Base-by-base conservation (phyloP, 148 eudicot species). In the Fagopyrum tataricum region DNA sequence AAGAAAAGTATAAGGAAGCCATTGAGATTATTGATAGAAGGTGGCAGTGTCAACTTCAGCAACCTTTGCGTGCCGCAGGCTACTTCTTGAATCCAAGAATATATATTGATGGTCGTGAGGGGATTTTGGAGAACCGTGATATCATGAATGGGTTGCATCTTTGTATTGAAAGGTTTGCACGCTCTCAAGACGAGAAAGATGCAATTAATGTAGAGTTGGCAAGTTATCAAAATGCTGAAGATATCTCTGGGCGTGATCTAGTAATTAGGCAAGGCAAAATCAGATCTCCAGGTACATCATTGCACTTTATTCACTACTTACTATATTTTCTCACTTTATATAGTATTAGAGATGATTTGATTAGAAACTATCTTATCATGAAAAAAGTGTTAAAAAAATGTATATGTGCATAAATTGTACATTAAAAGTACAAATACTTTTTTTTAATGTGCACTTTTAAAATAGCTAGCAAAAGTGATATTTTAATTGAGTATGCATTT, bases 11-110 rank as follows among this genome's bases (percentile, higher is more conserved):
- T 21, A 8, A 26, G 18, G 15, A 3, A 15, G 51, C 62, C 5
- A 58, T 72, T 47, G 71, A 20, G 31, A 59, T 13, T 7, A 49
- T 62, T 41, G 74, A 76, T 56, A 26, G 20, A 7, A 55, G 70
- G 6, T 78, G 77, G 53, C 18, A 78, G 18, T 76, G 74, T 56
- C 68, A 26, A 37, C 74, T 76, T 18, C 78, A 76, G 12, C 42
- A 59, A 11, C 66, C 72, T 46, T 49, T 72, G 49, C 72, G 42
- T 40, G 12, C 47, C 11, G 43, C 51, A 17, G 72, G 48, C 20
- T 44, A 70, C 26, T 70, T 10, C n/a, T 40, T 70, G 20, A 70
- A 70, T 70, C 72, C 72, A 64, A 5, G 43, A 7, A 40, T 5
- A 15, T 64, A 26, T 18, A 14, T 14, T 40, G 42, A 64, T 64